These are phyloP conservation scores for Nematocida sp. DNA, from an alignment of 371 early-diverging fungal species.

Conservation along the genomic window DNA sequence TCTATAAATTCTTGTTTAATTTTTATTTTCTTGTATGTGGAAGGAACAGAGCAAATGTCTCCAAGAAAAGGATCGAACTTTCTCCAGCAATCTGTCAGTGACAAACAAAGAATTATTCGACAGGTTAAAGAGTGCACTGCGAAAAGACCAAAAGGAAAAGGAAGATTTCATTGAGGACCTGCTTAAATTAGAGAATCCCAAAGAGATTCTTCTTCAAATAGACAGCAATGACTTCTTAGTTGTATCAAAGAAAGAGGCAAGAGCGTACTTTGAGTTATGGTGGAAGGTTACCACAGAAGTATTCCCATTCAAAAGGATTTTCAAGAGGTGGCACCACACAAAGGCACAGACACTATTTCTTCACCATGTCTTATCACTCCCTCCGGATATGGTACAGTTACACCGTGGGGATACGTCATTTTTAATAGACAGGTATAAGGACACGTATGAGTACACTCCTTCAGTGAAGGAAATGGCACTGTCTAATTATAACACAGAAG, in stretches of 20 bases:
- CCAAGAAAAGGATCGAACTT: conserved; percentile 19
- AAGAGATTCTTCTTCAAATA: conserved; percentile 37
- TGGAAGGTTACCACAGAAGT: neutral
- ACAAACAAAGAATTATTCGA: conserved; percentile 22
- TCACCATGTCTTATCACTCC: conserved; percentile 17
- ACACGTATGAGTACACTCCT: conserved; percentile 37
- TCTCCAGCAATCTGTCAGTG: neutral
- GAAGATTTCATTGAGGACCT: neutral
- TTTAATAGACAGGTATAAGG: conserved; percentile 45
- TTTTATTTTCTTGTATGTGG: conserved; percentile 57
- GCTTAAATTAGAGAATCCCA: conserved; percentile 8
- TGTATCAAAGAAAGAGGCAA: conserved; percentile 20
- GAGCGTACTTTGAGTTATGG: conserved; percentile 26
- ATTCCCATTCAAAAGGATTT: conserved; percentile 35
- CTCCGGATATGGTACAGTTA: conserved; percentile 16
- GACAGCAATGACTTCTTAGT: conserved; percentile 33
- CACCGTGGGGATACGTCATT: conserved; percentile 26
- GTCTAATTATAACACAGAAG: conserved; percentile 54
- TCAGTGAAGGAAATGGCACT: conserved; percentile 16
- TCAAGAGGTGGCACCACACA: conserved; percentile 31
- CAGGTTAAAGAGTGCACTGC: neutral
- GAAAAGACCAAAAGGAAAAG: conserved; percentile 12
- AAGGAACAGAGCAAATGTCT: conserved; percentile 38
- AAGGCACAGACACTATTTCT: conserved; percentile 44
- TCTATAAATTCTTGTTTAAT: conserved; percentile 45